Evolutionary conservation across 495 filamentous ascomycete genomes (phyloP).

Genomic region (Penicillium angulare): DNA sequence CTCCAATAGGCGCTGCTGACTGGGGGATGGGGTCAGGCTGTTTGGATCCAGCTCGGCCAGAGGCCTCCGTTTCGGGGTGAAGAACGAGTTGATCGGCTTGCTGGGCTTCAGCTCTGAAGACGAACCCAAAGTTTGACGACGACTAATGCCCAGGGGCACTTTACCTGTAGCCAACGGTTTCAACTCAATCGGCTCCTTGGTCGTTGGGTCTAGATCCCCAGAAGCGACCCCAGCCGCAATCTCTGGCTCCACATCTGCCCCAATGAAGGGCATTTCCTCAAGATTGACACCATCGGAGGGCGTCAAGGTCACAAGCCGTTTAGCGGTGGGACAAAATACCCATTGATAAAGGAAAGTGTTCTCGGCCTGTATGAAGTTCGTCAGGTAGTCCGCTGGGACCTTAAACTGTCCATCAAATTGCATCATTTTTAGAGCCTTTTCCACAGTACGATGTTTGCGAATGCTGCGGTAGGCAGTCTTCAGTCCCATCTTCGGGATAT

Average conservation of each 20-base stretch:
- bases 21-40: constrained; percentile 69
- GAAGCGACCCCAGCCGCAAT: constrained; percentile 73
- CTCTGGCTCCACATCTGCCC: constrained; percentile 62
- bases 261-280: constrained; percentile 75
- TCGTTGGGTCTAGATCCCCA: constrained; percentile 87
- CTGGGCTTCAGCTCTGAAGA: constrained; percentile 58
- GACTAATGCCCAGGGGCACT: constrained; percentile 28
- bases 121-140: constrained; percentile 44
- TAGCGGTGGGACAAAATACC: constrained; percentile 78
- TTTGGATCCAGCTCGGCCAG: constrained; percentile 87
- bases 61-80: constrained; percentile 71
- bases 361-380: constrained; percentile 79
- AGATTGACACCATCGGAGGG: constrained; percentile 58
- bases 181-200: constrained; percentile 65
- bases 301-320: constrained; percentile 67
- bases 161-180: constrained; percentile 28
- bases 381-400: constrained; percentile 75
- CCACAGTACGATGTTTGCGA: constrained; percentile 82
- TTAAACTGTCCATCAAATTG: constrained; percentile 83
- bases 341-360: constrained; percentile 91
- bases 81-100: constrained; percentile 73
- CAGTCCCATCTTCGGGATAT: constrained; percentile 80
- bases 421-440: constrained; percentile 75
- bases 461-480: constrained; percentile 91
- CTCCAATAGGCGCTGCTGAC: constrained; percentile 59